Evolutionary conservation across 139 green algal species (phyloP).

Genomic region (Volvox africanus): DNA sequence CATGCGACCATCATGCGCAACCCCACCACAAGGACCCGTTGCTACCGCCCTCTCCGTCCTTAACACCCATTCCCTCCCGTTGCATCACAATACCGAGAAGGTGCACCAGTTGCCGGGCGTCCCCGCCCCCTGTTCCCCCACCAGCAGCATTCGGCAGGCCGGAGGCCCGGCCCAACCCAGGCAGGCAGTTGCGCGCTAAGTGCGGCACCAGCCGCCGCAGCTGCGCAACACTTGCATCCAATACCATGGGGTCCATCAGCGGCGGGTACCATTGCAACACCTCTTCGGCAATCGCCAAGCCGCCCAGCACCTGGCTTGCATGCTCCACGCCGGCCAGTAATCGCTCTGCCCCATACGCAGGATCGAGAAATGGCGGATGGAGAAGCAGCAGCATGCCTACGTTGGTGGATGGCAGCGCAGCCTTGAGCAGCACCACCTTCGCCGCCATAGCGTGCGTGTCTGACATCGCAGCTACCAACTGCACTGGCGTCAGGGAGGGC

Average conservation of each 20-base stretch:
- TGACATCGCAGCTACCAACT: neutral
- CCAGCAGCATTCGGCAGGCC: neutral
- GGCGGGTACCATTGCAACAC: constrained; percentile 48
- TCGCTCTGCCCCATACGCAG: neutral
- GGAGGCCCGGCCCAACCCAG: neutral
- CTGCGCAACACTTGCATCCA: constrained; percentile 17
- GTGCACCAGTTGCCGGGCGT: constrained; percentile 29
- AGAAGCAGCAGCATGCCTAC: constrained; percentile 30
- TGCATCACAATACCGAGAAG: constrained; percentile 43
- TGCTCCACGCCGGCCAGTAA: constrained; percentile 23
- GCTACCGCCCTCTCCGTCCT: neutral
- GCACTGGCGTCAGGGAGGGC: neutral
- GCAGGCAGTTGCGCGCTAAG: constrained; percentile 9
- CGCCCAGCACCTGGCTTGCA: constrained; percentile 25
- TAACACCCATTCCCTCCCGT: neutral
- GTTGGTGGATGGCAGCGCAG: constrained; percentile 9
- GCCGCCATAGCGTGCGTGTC: neutral
- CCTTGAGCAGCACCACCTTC: constrained; percentile 30
- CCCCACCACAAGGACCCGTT: constrained; percentile 1
- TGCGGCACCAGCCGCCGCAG: constrained; percentile 36
- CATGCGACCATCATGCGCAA: neutral
- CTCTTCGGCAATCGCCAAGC: neutral
- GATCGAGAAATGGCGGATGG: constrained; percentile 25
- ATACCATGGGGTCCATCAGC: neutral
- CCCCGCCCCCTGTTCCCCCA: neutral